Evolutionary conservation across 768 basidiomycete genomes (phyloP).

Genomic region (Thelephora ganbajun): DNA sequence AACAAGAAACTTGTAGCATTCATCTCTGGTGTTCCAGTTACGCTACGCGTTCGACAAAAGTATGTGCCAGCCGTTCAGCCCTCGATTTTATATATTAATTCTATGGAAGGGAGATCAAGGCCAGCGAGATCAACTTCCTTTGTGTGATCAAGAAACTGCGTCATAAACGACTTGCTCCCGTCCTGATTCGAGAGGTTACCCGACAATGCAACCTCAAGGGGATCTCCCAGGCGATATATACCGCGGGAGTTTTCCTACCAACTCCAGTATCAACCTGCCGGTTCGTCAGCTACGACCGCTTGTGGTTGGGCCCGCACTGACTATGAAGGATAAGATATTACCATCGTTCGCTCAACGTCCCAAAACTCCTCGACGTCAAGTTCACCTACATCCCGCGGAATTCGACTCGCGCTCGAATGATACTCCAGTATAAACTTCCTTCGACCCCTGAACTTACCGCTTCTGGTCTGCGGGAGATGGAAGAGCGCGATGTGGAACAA

Average conservation of each 20-base stretch:
- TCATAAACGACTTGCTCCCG: conserved; percentile 87
- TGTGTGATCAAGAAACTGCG: conserved; percentile 97
- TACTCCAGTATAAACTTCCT: conserved; percentile 59
- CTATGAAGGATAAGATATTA: conserved; percentile 44
- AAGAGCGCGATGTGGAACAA: conserved; percentile 57
- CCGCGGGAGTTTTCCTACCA: conserved; percentile 84
- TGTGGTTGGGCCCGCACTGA: conserved; percentile 3
- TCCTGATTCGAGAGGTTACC: conserved; percentile 95
- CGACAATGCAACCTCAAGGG: conserved; percentile 81
- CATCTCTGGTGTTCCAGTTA: conserved; percentile 85
- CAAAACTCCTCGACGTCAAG: conserved; percentile 80
- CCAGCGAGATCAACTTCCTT: conserved; percentile 93
- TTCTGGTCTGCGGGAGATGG: conserved; percentile 77
- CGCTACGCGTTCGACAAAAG: conserved; percentile 74
- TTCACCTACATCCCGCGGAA: conserved; percentile 82
- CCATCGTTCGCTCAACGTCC: conserved; percentile 84
- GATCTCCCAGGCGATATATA: conserved; percentile 96
- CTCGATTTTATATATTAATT: conserved; percentile 1
- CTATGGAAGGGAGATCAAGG: conserved; percentile 42
- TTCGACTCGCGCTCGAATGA: conserved; percentile 87
- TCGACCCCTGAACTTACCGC: conserved; percentile 25
- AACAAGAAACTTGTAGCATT: conserved; percentile 94
- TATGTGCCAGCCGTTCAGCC: conserved; percentile 24
- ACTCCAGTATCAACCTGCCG: conserved; percentile 83
- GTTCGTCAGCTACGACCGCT: conserved; percentile 24